Base-by-base conservation (phyloP, 106 monocot species). In the Chionographis japonica region DNA sequence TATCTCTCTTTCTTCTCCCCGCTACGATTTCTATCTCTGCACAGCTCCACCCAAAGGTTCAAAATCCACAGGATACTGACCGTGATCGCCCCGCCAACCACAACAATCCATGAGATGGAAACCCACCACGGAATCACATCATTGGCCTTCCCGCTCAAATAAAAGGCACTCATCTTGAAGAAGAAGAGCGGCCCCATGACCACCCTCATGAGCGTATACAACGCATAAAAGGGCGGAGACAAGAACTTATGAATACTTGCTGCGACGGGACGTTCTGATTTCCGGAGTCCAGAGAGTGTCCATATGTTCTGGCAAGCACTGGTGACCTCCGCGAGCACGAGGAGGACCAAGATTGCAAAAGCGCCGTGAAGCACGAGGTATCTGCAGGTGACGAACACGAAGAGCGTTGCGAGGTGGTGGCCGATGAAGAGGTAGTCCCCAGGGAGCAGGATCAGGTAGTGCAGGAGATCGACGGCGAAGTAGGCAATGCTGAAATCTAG, bases 391-490 rank as follows among this genome's bases (percentile, higher is more conserved):
- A 90, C 17, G 66, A 98, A 92, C 39, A 98, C 97, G 37, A 98
- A 98, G 42, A 98, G 84, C 4, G 97, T 98, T 3, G 97, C 97
- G n/a, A 98, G 74, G 66, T 98, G 97, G 78, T 98, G 97, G 15
- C 84, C 97, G 16, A 98, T 90, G 77, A 90, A 98, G 67, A 98
- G 89, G 50, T 61, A 72, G 50, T 98, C 97, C 11, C 70, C 66
- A 12, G 92, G 89, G 8, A 83, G 38, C 35, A 92, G 79, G 39
- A 90, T 54, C 0, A 98, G 59, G 72, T 92, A 97, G 61, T 98
- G 92, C 8, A 98, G 79, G 4, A 98, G 83, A 71, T 98, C 97
- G 40, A 87, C 79, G 35, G 72, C 58, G 78, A 98, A 98, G 69
- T 98, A 98, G 40, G 87, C 78, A 18, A 85, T 83, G 83, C 97